Conservation (phyloP, 257 asterid genomes). For the Fraxinus pennsylvanica region DNA sequence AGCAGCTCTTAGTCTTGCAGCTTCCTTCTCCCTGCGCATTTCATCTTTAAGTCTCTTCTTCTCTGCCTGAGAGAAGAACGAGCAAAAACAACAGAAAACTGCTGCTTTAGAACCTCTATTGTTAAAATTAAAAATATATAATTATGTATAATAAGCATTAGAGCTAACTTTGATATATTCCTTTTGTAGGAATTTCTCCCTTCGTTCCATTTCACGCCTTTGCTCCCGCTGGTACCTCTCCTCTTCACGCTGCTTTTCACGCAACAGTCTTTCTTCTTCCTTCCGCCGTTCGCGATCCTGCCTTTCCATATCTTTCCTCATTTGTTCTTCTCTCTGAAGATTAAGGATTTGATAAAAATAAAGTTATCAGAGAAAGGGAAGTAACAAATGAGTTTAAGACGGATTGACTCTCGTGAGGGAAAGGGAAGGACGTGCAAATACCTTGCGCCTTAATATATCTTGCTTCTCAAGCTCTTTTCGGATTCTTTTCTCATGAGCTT, state of each 20-base stretch:
- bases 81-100: constrained; percentile 6
- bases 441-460: constrained; percentile 74
- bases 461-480: constrained; percentile 89
- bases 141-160: constrained; percentile 6
- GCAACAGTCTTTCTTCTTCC: constrained; percentile 83
- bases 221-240: constrained; percentile 78
- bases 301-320: constrained; percentile 88
- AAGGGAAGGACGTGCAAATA: constrained; percentile 27
- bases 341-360: constrained; percentile 21
- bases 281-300: constrained; percentile 79
- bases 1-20: constrained; percentile 87
- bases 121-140: constrained; percentile 6
- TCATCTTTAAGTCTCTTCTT: constrained; percentile 80
- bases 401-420: background rate
- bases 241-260: constrained; percentile 87
- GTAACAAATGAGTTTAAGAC: constrained; percentile 2
- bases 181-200: constrained; percentile 76
- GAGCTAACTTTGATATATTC: constrained; percentile 65
- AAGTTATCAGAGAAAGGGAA: constrained; percentile 14
- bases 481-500: constrained; percentile 82
- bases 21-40: constrained; percentile 81
- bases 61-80: constrained; percentile 61
- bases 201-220: constrained; percentile 86
- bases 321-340: constrained; percentile 80
- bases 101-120: background rate